These are phyloP conservation scores for Lasiosphaeriaceae sp. DNA, from an alignment of 495 filamentous ascomycete species.

Conservation along the genomic window DNA sequence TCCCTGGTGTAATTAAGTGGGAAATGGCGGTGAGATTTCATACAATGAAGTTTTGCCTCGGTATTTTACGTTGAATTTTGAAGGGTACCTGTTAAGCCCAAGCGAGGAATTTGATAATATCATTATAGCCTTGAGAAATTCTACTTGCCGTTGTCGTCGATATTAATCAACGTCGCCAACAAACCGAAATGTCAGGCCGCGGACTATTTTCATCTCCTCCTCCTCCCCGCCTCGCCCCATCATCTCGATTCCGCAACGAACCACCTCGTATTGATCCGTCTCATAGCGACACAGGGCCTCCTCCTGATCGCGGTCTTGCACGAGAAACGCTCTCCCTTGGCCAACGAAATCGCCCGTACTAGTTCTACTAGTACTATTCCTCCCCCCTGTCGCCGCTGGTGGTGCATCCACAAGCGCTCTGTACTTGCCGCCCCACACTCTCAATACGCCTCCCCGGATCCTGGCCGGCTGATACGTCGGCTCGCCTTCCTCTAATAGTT, in stretches of 20 bases:
- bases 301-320: constrained; percentile 32
- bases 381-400: not conserved
- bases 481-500: too few relatives aligned
- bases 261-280: constrained; percentile 41
- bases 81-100: too few relatives aligned
- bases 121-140: too few relatives aligned
- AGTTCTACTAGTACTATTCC: too few relatives aligned
- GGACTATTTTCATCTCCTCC: not conserved
- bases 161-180: too few relatives aligned
- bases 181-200: constrained; percentile 15
- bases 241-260: constrained; percentile 34
- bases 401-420: constrained; percentile 35
- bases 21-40: too few relatives aligned
- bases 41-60: too few relatives aligned
- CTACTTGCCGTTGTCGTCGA: too few relatives aligned
- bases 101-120: too few relatives aligned
- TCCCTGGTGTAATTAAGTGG: too few relatives aligned
- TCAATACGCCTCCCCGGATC: constrained; percentile 27
- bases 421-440: constrained; percentile 38
- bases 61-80: too few relatives aligned
- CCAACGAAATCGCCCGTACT: constrained; percentile 7
- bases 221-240: not conserved
- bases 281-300: constrained; percentile 35
- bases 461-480: constrained; percentile 15
- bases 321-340: constrained; percentile 33